These are phyloP conservation scores for Phoma herbarum DNA, from an alignment of 2,329 filamentous ascomycete species.

Conservation along the genomic window DNA sequence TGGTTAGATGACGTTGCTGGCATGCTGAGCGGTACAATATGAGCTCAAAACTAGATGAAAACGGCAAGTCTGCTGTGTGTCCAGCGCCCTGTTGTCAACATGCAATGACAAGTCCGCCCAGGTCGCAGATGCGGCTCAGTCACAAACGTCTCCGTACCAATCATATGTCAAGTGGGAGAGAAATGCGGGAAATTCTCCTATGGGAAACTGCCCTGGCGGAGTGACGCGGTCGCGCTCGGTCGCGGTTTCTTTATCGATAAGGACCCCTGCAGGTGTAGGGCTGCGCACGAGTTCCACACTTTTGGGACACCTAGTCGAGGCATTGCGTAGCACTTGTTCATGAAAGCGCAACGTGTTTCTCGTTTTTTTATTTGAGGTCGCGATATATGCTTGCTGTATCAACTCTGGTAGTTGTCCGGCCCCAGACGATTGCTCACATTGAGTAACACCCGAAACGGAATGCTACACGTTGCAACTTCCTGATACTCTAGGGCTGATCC, in stretches of 20 bases:
- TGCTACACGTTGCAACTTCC: conserved; percentile 54
- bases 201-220: not conserved
- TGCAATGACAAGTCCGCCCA: not conserved
- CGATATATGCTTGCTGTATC: conserved; percentile 3
- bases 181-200: conserved; percentile 6
- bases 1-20: conserved; percentile 11
- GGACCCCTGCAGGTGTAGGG: conserved; percentile 8
- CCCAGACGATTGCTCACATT: not conserved
- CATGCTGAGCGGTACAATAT: not conserved
- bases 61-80: conserved; percentile 2
- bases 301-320: conserved; percentile 18
- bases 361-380: not conserved
- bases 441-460: conserved; percentile 27
- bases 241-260: conserved; percentile 15
- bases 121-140: not conserved
- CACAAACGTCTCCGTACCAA: not conserved
- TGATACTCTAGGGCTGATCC: conserved; percentile 35
- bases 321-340: conserved; percentile 1
- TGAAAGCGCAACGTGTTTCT: not conserved
- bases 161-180: not conserved
- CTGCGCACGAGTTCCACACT: conserved; percentile 13
- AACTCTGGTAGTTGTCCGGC: conserved; percentile 4
- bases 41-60: conserved; percentile 10
- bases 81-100: conserved; percentile 7
- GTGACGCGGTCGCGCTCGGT: not conserved